Evolutionary conservation across 2,329 filamentous ascomycete genomes (phyloP).

Genomic region (Purpureocillium takamizusanense): DNA sequence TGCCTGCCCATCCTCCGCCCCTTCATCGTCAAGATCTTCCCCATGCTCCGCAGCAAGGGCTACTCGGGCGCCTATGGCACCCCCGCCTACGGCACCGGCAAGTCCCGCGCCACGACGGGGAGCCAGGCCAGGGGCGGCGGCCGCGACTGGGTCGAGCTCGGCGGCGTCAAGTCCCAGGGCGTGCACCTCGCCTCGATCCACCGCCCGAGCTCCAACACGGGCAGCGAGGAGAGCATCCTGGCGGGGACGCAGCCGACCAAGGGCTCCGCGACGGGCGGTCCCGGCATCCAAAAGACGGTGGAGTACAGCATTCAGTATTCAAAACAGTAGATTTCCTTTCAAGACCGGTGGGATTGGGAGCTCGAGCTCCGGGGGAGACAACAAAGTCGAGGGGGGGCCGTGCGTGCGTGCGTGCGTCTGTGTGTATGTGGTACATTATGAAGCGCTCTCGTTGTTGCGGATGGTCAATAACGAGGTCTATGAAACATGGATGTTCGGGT

Average conservation of each 20-base stretch:
- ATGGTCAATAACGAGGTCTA: too few relatives aligned
- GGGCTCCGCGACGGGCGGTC: not conserved
- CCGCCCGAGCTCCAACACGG: conserved; percentile 10
- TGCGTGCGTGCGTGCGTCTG: too few relatives aligned
- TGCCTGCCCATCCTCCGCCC: conserved; percentile 29
- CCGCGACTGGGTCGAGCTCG: conserved; percentile 13
- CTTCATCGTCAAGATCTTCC: conserved; percentile 15
- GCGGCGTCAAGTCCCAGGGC: conserved; percentile 8
- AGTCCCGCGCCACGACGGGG: conserved; percentile 6
- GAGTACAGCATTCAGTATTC: conserved; percentile 6
- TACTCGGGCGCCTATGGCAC: conserved; percentile 10
- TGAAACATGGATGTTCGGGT: too few relatives aligned
- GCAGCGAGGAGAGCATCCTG: conserved; percentile 15
- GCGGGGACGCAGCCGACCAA: not conserved
- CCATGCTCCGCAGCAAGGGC: conserved; percentile 12
- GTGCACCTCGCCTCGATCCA: conserved; percentile 11
- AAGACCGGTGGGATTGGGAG: not conserved
- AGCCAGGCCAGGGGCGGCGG: conserved; percentile 10
- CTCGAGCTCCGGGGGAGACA: too few relatives aligned
- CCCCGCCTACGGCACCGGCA: conserved; percentile 7
- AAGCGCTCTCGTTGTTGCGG: too few relatives aligned
- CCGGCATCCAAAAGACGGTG: conserved; percentile 7
- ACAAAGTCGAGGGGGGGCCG: too few relatives aligned
- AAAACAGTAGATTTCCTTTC: not conserved
- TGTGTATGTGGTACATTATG: too few relatives aligned